Conservation (phyloP, 2,329 filamentous ascomycete species). For the Cryoendolithus antarcticus region DNA sequence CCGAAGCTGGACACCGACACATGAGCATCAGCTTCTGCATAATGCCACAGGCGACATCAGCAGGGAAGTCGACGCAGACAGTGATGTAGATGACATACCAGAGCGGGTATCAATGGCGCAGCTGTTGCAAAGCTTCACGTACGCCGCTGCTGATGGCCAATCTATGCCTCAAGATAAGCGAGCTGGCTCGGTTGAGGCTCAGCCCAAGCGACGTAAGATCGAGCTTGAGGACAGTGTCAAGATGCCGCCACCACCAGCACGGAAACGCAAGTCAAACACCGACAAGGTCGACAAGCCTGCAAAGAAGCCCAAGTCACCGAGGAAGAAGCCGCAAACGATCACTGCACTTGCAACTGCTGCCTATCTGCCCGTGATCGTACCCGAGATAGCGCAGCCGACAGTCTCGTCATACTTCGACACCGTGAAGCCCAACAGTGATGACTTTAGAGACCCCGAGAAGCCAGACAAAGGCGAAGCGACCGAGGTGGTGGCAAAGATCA, state of each 20-base stretch:
- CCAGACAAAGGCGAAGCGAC: not conserved
- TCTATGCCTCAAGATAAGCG: too few relatives aligned
- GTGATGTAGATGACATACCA: too few relatives aligned
- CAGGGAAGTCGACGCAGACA: too few relatives aligned
- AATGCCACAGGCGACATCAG: too few relatives aligned
- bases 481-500: constrained; percentile 6
- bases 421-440: constrained; percentile 1
- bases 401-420: constrained; percentile 36
- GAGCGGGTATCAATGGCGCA: too few relatives aligned
- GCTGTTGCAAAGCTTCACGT: too few relatives aligned
- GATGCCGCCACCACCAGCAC: too few relatives aligned
- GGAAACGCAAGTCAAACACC: not conserved
- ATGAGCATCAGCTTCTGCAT: not conserved
- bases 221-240: constrained; percentile 3
- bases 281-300: constrained; percentile 22
- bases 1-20: constrained; percentile 7
- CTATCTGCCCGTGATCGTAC: constrained; percentile 38
- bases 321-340: constrained; percentile 64
- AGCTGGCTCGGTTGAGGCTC: too few relatives aligned
- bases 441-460: constrained; percentile 9
- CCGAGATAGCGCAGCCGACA: constrained; percentile 15
- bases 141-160: too few relatives aligned
- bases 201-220: constrained; percentile 8
- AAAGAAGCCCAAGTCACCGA: constrained; percentile 39
- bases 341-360: constrained; percentile 65